These are phyloP conservation scores for Tolypocladium ovalisporum DNA, from an alignment of 2,329 filamentous ascomycete species.

Conservation along the genomic window DNA sequence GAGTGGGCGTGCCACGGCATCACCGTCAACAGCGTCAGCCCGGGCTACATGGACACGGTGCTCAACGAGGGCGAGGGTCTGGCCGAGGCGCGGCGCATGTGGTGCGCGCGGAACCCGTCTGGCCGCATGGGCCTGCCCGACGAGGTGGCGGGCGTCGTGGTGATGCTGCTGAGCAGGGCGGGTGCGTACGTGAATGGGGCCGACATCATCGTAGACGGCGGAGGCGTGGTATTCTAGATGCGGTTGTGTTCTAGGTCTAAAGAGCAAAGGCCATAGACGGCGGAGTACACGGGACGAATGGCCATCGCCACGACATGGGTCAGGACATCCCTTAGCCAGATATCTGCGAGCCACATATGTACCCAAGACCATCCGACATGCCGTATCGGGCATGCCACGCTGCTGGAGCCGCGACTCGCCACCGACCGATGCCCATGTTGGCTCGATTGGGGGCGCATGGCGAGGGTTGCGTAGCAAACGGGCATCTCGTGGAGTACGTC, in stretches of 20 bases:
- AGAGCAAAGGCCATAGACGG: neutral
- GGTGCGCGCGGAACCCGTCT: conserved; percentile 49
- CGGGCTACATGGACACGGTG: conserved; percentile 70
- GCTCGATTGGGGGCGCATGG: neutral
- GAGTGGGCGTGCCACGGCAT: conserved; percentile 67
- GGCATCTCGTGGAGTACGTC: neutral
- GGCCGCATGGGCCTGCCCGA: conserved; percentile 54
- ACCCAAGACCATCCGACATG: neutral
- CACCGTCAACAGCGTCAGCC: conserved; percentile 57
- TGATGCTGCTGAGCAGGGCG: conserved; percentile 48
- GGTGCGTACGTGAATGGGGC: conserved; percentile 59
- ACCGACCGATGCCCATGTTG: neutral
- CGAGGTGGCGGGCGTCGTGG: conserved; percentile 51
- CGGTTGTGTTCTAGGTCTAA: neutral
- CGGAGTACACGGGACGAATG: neutral
- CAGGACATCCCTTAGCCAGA: neutral
- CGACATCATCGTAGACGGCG: conserved; percentile 56
- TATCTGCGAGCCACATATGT: neutral
- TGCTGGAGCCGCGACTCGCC: neutral
- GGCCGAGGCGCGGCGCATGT: conserved; percentile 38
- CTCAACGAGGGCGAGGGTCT: conserved; percentile 56
- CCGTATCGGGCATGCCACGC: neutral
- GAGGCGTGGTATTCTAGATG: conserved; percentile 13
- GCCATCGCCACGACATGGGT: neutral
- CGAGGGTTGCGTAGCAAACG: neutral